Conservation (phyloP, 176 grass and related monocot genomes). For the Rhynchospora breviuscula region DNA sequence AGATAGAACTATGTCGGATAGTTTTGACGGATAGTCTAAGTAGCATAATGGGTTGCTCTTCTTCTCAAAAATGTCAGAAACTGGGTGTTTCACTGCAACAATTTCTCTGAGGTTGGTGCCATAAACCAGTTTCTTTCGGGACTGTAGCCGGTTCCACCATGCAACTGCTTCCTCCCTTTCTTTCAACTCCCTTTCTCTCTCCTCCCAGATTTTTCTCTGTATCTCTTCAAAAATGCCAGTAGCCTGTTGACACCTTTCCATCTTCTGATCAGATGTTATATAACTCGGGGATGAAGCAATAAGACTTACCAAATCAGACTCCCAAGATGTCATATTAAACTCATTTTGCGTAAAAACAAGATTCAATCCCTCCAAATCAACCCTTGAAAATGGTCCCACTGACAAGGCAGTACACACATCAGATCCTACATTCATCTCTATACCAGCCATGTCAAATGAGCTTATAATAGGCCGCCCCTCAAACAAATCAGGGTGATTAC, state of each 20-base stretch:
- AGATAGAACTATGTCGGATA: slow-evolving; percentile 73
- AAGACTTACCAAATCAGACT: slow-evolving; percentile 45
- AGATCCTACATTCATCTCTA: slow-evolving; percentile 68
- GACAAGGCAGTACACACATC: slow-evolving; percentile 63
- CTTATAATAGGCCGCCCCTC: slow-evolving; percentile 97
- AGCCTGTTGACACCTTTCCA: not conserved
- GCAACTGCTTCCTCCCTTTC: slow-evolving; percentile 70
- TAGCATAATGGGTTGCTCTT: slow-evolving; percentile 71
- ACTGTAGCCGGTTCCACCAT: slow-evolving; percentile 93
- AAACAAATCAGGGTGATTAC: slow-evolving; percentile 99
- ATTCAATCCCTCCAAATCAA: slow-evolving; percentile 70
- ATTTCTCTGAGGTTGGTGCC: slow-evolving; percentile 67
- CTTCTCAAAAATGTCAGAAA: slow-evolving; percentile 62
- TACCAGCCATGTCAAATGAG: slow-evolving; percentile 95
- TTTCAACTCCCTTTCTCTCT: slow-evolving; percentile 68
- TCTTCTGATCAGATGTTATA: not conserved
- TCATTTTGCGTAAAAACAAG: slow-evolving; percentile 87
- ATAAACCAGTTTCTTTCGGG: slow-evolving; percentile 75
- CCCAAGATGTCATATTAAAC: slow-evolving; percentile 80
- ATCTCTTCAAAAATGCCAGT: slow-evolving; percentile 91
- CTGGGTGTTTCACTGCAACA: slow-evolving; percentile 69
- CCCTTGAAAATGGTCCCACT: slow-evolving; percentile 58
- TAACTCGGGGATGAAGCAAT: slow-evolving; percentile 35
- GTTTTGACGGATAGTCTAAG: slow-evolving; percentile 69
- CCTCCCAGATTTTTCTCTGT: slow-evolving; percentile 67